Evolutionary conservation across 164 flowering plant species (phyloP), one percentile per base, ranked within the genome.

Genomic region (Taxillus chinensis): DNA sequence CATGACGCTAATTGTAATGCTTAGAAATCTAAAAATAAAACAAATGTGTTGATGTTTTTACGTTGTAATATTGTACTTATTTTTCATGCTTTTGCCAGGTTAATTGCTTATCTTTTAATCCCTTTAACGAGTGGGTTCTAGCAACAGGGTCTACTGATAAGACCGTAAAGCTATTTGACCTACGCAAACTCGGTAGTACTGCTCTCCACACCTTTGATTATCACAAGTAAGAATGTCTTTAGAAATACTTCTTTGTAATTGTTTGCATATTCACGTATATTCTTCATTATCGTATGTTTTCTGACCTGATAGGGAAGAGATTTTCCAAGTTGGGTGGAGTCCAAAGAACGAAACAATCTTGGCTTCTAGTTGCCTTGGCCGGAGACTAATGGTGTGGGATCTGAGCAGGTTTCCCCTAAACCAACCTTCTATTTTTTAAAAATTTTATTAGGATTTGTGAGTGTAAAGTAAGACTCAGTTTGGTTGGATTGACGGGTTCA

Each of bases 321-420:
- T 90, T 65, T 90, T 90, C 83, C 98, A 90, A 73, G 85, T 92
- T 62, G 96, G 96, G 2, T 92, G 98, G 98, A 90, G 73, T 63
- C 95, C 97, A 13, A 89, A 88, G 78, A 86, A 92, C 64, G 98
- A 92, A 70, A 92, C 98, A 1, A 86, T 92, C 67, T 74, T 92
- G 68, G 96, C 98, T 57, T 92, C 98, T 62, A 90, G 95, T 73
- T 90, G 97, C 72, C 92, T 85, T 77, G 98, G 96, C 60, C 73
- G 98, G 71, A 78, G 96, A 65, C 86, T 92, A 27, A 92, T 89
- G 96, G 95, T 90, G 50, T 89, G 98, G 98, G 98, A 92, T 71
- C 92, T 92, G 64, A 90, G 97, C 97, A 92, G 98, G 98, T 92
- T 72, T 52, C 61, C 74, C 51, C 64, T 58, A 17, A 7, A 55